These are phyloP conservation scores for Solioccasus polychromus DNA, from an alignment of 768 basidiomycete species.

Conservation along the genomic window DNA sequence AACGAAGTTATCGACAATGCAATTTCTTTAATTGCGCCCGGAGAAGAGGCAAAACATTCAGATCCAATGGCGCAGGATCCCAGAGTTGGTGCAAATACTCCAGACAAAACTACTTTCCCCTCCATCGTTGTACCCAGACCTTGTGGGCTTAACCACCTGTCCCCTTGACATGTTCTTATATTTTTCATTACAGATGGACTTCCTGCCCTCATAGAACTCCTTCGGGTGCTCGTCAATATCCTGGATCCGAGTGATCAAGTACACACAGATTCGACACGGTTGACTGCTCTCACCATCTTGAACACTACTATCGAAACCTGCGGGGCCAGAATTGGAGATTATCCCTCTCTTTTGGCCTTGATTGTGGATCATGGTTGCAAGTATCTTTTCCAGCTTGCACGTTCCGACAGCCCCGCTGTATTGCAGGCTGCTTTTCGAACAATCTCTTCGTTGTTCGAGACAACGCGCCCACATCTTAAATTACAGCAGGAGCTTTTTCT, in stretches of 20 bases:
- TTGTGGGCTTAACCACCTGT: constrained; percentile 13
- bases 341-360: constrained; percentile 73
- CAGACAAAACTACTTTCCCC: constrained; percentile 22
- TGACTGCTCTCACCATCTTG: constrained; percentile 83
- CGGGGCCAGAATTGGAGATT: constrained; percentile 70
- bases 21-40: constrained; percentile 7
- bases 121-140: constrained; percentile 17
- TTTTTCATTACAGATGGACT: constrained; percentile 62
- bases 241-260: constrained; percentile 92
- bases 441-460: constrained; percentile 84
- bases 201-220: constrained; percentile 87
- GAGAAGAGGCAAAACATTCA: constrained; percentile 7
- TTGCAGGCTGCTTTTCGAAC: constrained; percentile 80
- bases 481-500: constrained; percentile 94
- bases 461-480: constrained; percentile 83
- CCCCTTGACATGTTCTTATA: neutral
- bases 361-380: constrained; percentile 91
- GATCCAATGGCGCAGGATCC: neutral
- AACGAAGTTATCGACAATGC: constrained; percentile 17
- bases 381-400: constrained; percentile 93
- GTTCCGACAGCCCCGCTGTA: constrained; percentile 81
- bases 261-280: constrained; percentile 93
- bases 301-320: constrained; percentile 86
- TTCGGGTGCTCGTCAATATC: constrained; percentile 92
- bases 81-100: neutral